Percentiles rank a stretch among this genome's conserved stretches.
phyloP scores from a whole-genome alignment of 2,329 filamentous ascomycete species.

The Paramyrothecium roridum region DNA sequence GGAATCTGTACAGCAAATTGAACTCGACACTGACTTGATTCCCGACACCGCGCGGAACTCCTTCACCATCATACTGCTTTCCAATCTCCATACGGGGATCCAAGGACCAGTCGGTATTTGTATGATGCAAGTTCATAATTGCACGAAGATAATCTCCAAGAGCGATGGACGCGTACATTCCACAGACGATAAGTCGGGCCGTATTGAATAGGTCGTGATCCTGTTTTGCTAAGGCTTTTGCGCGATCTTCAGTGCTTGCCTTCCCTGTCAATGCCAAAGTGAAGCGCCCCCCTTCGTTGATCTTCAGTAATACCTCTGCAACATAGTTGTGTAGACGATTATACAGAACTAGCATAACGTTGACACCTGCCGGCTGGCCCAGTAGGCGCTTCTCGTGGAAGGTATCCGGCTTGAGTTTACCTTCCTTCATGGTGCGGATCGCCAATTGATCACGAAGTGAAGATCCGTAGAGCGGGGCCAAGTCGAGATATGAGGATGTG shows the following conservation, averaged over 20 bases:
- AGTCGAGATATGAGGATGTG: slow-evolving; percentile 72
- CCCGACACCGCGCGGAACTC: slow-evolving; percentile 53
- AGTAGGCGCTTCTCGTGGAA: slow-evolving; percentile 65
- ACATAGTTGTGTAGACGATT: slow-evolving; percentile 69
- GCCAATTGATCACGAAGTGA: slow-evolving; percentile 59
- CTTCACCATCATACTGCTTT: slow-evolving; percentile 40
- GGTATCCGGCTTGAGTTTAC: slow-evolving; percentile 68
- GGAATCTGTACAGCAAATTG: slow-evolving; percentile 65
- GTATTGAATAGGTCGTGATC: background rate
- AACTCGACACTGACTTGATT: slow-evolving; percentile 69
- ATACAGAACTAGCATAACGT: slow-evolving; percentile 65
- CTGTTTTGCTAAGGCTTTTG: background rate
- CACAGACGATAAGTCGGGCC: slow-evolving; percentile 44
- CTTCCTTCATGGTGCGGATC: slow-evolving; percentile 61
- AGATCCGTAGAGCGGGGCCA: slow-evolving; percentile 70
- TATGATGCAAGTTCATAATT: slow-evolving; percentile 56
- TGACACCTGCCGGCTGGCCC: slow-evolving; percentile 67
- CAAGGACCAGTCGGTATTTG: slow-evolving; percentile 55
- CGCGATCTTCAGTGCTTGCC: background rate
- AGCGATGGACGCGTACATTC: slow-evolving; percentile 55
- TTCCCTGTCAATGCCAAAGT: slow-evolving; percentile 41
- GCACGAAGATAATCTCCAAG: slow-evolving; percentile 59
- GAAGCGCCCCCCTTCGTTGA: slow-evolving; percentile 67
- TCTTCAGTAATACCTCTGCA: slow-evolving; percentile 57
- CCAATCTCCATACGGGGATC: slow-evolving; percentile 60